Evolutionary conservation across 371 early-diverging fungal genomes (phyloP).

Genomic region (Rhizopus arrhizus): DNA sequence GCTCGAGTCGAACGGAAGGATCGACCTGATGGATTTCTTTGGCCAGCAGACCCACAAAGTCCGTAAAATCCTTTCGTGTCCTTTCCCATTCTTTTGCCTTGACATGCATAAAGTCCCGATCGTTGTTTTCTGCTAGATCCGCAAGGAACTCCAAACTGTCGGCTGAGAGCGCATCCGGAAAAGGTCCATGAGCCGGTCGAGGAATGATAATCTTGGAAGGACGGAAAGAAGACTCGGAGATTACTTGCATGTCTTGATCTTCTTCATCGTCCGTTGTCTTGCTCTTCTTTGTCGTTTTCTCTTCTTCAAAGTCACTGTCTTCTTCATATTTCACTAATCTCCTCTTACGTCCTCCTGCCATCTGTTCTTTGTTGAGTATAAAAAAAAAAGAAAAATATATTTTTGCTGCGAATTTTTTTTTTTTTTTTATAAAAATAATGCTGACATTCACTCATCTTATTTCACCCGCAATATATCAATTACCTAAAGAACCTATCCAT

Average conservation of each 20-base stretch:
- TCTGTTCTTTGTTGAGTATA: too few species aligned
- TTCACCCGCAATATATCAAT: too few species aligned
- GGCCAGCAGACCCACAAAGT: constrained; percentile 51
- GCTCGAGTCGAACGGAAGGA: constrained; percentile 46
- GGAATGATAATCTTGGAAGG: constrained; percentile 40
- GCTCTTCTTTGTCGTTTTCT: neutral
- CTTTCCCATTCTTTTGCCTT: constrained; percentile 39
- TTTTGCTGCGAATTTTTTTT: too few species aligned
- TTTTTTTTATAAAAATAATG: too few species aligned
- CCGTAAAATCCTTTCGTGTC: constrained; percentile 52
- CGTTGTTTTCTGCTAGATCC: constrained; percentile 53
- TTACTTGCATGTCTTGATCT: neutral
- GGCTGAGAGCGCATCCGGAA: constrained; percentile 58
- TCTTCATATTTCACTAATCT: neutral
- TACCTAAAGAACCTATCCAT: too few species aligned
- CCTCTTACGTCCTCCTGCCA: too few species aligned
- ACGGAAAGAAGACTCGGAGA: constrained; percentile 15
- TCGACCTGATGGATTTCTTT: constrained; percentile 50
- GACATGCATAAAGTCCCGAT: constrained; percentile 54
- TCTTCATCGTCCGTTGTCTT: neutral
- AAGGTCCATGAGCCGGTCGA: constrained; percentile 48
- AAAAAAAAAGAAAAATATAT: too few species aligned
- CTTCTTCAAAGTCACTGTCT: neutral
- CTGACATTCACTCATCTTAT: too few species aligned
- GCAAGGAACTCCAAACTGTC: constrained; percentile 53